Evolutionary conservation across 345 rosid genomes (phyloP).

Genomic region (Hibiscus tridactylites): DNA sequence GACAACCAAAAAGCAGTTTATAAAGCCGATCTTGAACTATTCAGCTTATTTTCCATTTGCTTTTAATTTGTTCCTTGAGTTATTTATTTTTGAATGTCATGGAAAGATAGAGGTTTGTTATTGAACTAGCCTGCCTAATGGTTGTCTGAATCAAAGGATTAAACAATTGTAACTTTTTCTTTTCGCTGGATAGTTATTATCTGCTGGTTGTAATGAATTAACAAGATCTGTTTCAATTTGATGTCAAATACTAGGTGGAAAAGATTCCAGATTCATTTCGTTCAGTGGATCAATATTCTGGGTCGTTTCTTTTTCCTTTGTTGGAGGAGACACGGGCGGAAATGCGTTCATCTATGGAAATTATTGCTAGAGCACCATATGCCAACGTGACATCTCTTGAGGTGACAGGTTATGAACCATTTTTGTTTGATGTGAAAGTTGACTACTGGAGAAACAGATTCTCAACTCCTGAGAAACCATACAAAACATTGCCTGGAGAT

Average conservation of each 20-base stretch:
- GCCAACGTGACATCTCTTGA: constrained; percentile 13
- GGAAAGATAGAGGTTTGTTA: too few relatives aligned
- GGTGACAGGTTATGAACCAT: too few relatives aligned
- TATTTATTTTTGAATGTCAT: background rate
- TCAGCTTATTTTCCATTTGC: too few relatives aligned
- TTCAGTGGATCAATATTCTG: constrained; percentile 20
- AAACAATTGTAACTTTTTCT: background rate
- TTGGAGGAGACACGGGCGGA: constrained; percentile 40
- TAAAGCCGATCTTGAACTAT: background rate
- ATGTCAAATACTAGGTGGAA: constrained; percentile 21
- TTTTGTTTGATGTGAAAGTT: too few relatives aligned
- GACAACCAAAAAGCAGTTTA: background rate
- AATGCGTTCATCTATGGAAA: constrained; percentile 24
- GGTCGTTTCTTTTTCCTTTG: constrained; percentile 26
- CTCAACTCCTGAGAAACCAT: too few relatives aligned
- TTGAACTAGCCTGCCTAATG: too few relatives aligned
- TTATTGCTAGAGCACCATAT: constrained; percentile 25
- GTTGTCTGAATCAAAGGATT: background rate
- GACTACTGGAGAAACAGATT: constrained; percentile 26
- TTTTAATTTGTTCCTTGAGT: background rate
- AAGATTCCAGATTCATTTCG: constrained; percentile 27
- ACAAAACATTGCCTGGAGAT: constrained; percentile 29
- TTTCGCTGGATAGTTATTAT: background rate
- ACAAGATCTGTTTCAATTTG: background rate
- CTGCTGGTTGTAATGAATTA: background rate